phyloP scores from a whole-genome alignment of 2,329 filamentous ascomycete species.

The Fusarium annulatum region DNA sequence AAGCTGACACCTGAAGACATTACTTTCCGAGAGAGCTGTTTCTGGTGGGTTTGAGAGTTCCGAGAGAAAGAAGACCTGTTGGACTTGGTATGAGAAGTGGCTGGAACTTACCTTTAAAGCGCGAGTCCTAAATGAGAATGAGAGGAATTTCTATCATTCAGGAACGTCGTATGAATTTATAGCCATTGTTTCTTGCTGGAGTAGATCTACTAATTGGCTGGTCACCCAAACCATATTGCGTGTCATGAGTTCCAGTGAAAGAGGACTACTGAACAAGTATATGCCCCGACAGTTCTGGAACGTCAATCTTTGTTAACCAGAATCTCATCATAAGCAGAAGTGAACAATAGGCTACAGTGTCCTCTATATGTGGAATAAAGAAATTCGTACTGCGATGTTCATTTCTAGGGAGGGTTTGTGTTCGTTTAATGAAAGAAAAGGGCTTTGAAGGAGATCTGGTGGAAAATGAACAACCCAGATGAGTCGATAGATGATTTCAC shows the following conservation, averaged over 20 bases:
- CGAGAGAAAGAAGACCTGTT: too few species aligned
- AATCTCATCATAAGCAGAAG: rapidly evolving
- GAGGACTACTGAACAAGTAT: not conserved
- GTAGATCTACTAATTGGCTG: not conserved
- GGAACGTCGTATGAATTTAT: rapidly evolving
- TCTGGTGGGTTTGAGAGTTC: rapidly evolving
- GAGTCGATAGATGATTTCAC: rapidly evolving
- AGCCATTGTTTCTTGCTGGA: rapidly evolving
- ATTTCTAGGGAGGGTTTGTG: not conserved
- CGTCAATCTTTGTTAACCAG: rapidly evolving
- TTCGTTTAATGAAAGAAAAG: not conserved
- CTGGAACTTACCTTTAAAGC: not conserved
- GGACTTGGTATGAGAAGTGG: too few species aligned
- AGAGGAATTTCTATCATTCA: rapidly evolving
- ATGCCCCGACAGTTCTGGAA: rapidly evolving
- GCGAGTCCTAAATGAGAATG: rapidly evolving
- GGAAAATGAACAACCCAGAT: not conserved
- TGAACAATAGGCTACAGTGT: not conserved
- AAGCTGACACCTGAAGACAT: not conserved
- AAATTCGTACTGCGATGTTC: rapidly evolving
- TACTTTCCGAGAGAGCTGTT: rapidly evolving
- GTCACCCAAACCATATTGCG: rapidly evolving
- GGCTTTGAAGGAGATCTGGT: not conserved
- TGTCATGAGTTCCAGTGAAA: not conserved
- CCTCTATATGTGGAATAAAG: rapidly evolving